Percentiles rank a stretch among this genome's conserved stretches.
phyloP scores from a whole-genome alignment of 345 rosid species.

The Salix arbutifolia region DNA sequence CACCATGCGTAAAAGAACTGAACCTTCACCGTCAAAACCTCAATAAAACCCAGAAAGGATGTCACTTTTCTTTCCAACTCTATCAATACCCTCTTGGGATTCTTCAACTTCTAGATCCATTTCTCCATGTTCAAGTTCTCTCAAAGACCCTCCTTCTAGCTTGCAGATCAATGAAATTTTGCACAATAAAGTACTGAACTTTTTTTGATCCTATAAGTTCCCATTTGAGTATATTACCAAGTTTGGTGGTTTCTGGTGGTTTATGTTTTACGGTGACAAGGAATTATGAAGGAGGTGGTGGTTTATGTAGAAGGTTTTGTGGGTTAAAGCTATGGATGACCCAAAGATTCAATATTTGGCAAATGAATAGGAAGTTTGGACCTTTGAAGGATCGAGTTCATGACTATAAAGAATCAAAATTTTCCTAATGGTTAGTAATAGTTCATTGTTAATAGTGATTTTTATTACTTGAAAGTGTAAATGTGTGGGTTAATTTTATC shows the following conservation, averaged over 20 bases:
- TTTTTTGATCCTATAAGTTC: neutral
- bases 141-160: constrained; percentile 1
- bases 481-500: neutral
- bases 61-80: constrained; percentile 26
- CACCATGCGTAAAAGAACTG: neutral
- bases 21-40: constrained; percentile 1
- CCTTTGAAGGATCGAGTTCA: constrained; percentile 26
- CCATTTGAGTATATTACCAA: neutral
- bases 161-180: constrained; percentile 18
- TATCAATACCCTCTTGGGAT: constrained; percentile 15
- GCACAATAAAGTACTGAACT: neutral
- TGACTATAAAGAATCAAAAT: constrained; percentile 31
- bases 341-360: constrained; percentile 34
- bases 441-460: neutral
- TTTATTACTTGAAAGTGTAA: neutral
- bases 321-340: constrained; percentile 45
- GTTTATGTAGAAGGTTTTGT: constrained; percentile 36
- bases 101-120: constrained; percentile 4
- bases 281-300: constrained; percentile 33
- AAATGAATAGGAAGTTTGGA: constrained; percentile 21
- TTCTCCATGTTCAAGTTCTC: neutral
- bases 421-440: constrained; percentile 20
- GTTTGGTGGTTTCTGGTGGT: neutral
- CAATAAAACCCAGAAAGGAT: neutral
- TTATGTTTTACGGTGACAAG: constrained; percentile 28